phyloP scores from a whole-genome alignment of 2,329 filamentous ascomycete genomes.

The Talaromyces sp. region DNA sequence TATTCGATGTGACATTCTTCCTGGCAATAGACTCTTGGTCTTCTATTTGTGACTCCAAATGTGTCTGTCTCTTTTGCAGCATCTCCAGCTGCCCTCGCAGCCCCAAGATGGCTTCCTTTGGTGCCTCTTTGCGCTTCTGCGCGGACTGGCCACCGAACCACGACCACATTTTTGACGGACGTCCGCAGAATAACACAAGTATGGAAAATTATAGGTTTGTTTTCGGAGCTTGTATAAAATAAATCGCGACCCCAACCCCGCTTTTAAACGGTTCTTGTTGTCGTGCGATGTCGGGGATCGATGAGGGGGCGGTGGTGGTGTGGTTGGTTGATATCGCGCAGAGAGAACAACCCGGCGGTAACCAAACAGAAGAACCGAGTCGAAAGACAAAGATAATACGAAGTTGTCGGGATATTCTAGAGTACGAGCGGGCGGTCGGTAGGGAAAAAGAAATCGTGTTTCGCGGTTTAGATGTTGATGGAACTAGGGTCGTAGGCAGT shows the following conservation, averaged over 20 bases:
- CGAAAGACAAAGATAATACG: neutral
- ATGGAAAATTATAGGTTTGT: no score
- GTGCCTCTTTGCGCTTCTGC: slow-evolving; percentile 84
- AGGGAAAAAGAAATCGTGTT: no score
- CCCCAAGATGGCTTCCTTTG: slow-evolving; percentile 92
- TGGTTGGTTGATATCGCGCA: neutral
- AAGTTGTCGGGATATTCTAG: no score
- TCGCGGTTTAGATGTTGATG: neutral
- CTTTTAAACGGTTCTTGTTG: neutral
- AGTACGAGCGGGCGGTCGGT: no score
- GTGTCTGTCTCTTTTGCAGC: slow-evolving; percentile 93
- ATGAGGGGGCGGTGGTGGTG: neutral
- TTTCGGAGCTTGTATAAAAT: no score
- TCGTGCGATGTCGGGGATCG: neutral
- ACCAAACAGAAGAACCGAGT: neutral
- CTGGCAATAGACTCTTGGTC: slow-evolving; percentile 85
- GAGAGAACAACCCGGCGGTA: neutral
- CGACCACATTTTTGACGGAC: slow-evolving; percentile 57
- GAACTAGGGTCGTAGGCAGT: neutral
- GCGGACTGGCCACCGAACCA: slow-evolving; percentile 86
- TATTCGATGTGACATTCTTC: slow-evolving; percentile 86
- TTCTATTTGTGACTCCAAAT: slow-evolving; percentile 85
- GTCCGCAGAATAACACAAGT: neutral
- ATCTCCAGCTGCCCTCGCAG: slow-evolving; percentile 89
- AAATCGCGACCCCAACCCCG: neutral